Evolutionary conservation across 164 flowering plant species (phyloP).

Genomic region (Amborella trichopoda): DNA sequence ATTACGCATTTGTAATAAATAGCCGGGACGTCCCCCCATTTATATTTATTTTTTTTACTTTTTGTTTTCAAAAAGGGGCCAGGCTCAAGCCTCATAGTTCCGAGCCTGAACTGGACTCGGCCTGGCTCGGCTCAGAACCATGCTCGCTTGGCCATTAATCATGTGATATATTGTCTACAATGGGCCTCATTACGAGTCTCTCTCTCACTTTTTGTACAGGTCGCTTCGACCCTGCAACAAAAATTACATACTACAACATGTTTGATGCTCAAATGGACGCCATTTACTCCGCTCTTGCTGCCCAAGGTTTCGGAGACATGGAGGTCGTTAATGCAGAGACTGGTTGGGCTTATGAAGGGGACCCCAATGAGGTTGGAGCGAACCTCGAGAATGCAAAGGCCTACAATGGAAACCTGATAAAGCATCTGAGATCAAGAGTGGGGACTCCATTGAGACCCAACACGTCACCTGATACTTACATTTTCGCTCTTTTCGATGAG

Average conservation of each 20-base stretch:
- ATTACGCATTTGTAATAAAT: no score
- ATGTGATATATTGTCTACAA: no score
- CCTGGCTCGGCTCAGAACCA: no score
- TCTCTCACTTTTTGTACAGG: no score
- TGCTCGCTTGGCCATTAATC: no score
- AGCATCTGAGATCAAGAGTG: constrained; percentile 66
- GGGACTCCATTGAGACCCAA: constrained; percentile 99
- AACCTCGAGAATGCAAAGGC: constrained; percentile 83
- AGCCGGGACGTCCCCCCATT: no score
- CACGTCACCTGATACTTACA: constrained; percentile 72
- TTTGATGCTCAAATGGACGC: constrained; percentile 98
- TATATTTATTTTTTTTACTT: no score
- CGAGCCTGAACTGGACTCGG: no score
- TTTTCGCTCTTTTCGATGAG: constrained; percentile 90
- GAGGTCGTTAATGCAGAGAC: constrained; percentile 95
- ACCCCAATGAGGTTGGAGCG: constrained; percentile 58
- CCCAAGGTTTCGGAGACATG: constrained; percentile 55
- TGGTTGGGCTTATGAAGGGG: constrained; percentile 93
- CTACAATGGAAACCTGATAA: constrained; percentile 71
- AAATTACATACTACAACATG: constrained; percentile 85
- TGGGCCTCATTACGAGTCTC: no score
- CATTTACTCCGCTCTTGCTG: constrained; percentile 52
- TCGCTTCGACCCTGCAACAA: constrained; percentile 48
- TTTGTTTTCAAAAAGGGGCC: no score
- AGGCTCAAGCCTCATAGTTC: no score